These are phyloP conservation scores for Heritiera littoralis DNA, from an alignment of 345 rosid species.

Conservation along the genomic window DNA sequence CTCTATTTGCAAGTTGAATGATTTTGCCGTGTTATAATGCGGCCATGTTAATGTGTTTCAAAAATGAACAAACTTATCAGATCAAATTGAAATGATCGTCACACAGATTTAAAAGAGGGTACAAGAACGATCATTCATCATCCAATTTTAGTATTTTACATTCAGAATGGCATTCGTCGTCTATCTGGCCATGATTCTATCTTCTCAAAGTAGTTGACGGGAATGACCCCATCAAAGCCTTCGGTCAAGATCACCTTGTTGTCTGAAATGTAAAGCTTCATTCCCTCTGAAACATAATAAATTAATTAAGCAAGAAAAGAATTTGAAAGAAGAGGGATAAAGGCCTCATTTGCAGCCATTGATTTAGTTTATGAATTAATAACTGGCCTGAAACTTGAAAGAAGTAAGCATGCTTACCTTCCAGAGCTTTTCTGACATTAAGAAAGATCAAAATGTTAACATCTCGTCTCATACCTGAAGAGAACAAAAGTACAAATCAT, in stretches of 20 bases:
- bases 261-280: slow-evolving; percentile 83
- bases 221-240: slow-evolving; percentile 84
- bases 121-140: background rate
- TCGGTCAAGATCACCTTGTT: slow-evolving; percentile 85
- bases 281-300: slow-evolving; percentile 52
- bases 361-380: background rate
- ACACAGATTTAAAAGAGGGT: background rate
- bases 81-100: background rate
- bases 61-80: background rate
- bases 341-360: background rate
- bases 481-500: slow-evolving; percentile 2
- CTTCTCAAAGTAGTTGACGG: slow-evolving; percentile 65
- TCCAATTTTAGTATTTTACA: background rate
- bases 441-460: slow-evolving; percentile 72
- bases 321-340: background rate
- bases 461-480: slow-evolving; percentile 76
- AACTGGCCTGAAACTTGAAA: background rate
- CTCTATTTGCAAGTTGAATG: too few species aligned
- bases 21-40: background rate
- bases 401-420: slow-evolving; percentile 45
- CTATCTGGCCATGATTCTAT: slow-evolving; percentile 83
- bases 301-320: background rate
- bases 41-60: background rate
- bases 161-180: slow-evolving; percentile 41
- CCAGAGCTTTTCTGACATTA: slow-evolving; percentile 73